Base-by-base conservation (phyloP, 805 yeast species). In the Candida ulmi region DNA sequence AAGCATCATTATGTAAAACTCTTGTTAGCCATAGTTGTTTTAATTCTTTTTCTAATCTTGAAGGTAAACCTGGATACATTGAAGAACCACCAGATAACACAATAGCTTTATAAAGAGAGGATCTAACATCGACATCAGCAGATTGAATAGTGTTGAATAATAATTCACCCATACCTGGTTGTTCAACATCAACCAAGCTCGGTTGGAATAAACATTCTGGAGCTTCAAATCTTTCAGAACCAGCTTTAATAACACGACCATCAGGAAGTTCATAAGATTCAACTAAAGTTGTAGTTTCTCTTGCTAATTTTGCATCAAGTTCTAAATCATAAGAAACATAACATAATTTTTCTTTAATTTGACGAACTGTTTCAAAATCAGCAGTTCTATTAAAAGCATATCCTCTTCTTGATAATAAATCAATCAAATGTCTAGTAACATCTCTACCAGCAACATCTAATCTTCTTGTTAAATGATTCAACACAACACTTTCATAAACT, bases 201-300 rank as follows among this genome's bases (percentile, higher is more conserved):
- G 99, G 99, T 68, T 93, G 98, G 75, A 93, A 91, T 52, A 91
- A 71, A 68, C 97, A 90, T 68, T 91, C 97, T 25, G 96, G 96
- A 3, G 96, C 96, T 64, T 86, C 95, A 58, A 87, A 93, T 63
- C 98, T 78, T 65, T 93, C 99, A 28, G 93, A 85, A 2, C 98
- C 98, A 35, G 90, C 84, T 62, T 83, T 87, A 56, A 93, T 88
- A 28, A 85, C 78, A 63, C 99, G 78, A 43, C 99, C 99, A 63
- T 93, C 99, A 11, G 99, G 99, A 48, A 93, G 74, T 66, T 93
- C 97, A 61, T 86, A 90, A 44, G 74, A 76, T 61, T 90, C 95
- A 39, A 90, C 96, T 48, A 93, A 70, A 5, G 95, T 85, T 5
- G 99, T 93, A n/a, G 99, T 93, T 54, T 93, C 98, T 50, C 83